phyloP scores from a whole-genome alignment of 805 yeast species.

The Debaryomyces maramus region DNA sequence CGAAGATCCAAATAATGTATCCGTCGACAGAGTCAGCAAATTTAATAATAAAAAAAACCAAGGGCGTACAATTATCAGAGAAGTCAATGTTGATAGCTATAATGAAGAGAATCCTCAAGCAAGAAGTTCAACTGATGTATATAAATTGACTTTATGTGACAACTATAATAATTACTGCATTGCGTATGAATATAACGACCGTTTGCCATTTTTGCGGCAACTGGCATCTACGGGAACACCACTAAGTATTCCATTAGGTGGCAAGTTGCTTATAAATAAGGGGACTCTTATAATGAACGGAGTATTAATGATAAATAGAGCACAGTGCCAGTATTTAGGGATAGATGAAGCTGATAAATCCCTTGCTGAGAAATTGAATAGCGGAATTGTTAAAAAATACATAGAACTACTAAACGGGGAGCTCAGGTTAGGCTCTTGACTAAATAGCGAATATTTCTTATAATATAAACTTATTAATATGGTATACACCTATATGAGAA shows the following conservation, averaged over 20 bases:
- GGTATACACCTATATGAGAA: too few species aligned
- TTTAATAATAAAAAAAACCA: slow-evolving; percentile 16
- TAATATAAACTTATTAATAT: too few species aligned
- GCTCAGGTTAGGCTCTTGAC: slow-evolving; percentile 11
- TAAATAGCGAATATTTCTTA: too few species aligned
- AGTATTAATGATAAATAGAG: slow-evolving; percentile 35
- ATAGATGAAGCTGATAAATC: slow-evolving; percentile 22
- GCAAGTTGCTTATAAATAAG: slow-evolving; percentile 51
- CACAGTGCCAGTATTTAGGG: slow-evolving; percentile 34
- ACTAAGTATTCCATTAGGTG: slow-evolving; percentile 52
- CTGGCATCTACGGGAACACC: slow-evolving; percentile 25
- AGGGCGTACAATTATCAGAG: slow-evolving; percentile 36
- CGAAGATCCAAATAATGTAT: slow-evolving; percentile 58
- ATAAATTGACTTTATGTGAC: slow-evolving; percentile 61
- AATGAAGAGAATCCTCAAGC: slow-evolving; percentile 4
- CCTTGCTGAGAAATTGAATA: slow-evolving; percentile 29
- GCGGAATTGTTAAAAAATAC: slow-evolving; percentile 37
- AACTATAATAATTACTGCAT: slow-evolving; percentile 48
- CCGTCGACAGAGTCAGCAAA: slow-evolving; percentile 51
- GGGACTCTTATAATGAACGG: slow-evolving; percentile 52
- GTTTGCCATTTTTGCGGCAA: slow-evolving; percentile 47
- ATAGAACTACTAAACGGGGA: slow-evolving; percentile 37
- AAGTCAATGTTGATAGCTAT: slow-evolving; percentile 49
- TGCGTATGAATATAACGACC: slow-evolving; percentile 56
- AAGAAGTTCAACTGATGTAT: slow-evolving; percentile 22